Percentiles rank a stretch among this genome's conserved stretches.
These are phyloP conservation scores for Aspergillus sclerotiicarbonarius DNA, from an alignment of 495 filamentous ascomycete genomes.

Conservation along the genomic window DNA sequence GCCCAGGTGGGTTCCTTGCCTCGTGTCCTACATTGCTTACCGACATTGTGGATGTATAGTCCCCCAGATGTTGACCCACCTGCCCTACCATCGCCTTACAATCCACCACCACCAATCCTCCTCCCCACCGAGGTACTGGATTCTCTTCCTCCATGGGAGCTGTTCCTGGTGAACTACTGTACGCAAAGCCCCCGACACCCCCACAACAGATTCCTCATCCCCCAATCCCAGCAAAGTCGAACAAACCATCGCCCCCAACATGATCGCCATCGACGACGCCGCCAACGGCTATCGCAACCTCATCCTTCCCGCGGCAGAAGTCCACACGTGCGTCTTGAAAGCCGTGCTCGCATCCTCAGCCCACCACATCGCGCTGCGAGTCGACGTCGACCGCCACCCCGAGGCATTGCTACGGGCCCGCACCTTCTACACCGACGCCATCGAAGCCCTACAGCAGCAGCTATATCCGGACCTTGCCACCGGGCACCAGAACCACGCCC, in stretches of 20 bases:
- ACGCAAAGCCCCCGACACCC: too few relatives aligned
- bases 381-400: too few relatives aligned
- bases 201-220: too few relatives aligned
- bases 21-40: too few relatives aligned
- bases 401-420: not conserved
- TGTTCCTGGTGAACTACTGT: not conserved
- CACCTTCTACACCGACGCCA: conserved; percentile 8
- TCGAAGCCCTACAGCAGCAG: conserved; percentile 1
- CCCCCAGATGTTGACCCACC: too few relatives aligned
- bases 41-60: too few relatives aligned
- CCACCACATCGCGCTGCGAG: not conserved
- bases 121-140: too few relatives aligned
- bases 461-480: too few relatives aligned
- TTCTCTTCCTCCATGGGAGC: too few relatives aligned
- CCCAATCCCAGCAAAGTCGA: too few relatives aligned
- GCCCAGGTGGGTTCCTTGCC: not conserved
- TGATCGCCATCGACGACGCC: conserved; percentile 15
- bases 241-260: conserved; percentile 14
- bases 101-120: too few relatives aligned
- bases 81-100: too few relatives aligned
- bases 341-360: conserved; percentile 11
- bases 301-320: conserved; percentile 13
- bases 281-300: conserved; percentile 18
- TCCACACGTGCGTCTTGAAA: conserved; percentile 12
- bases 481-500: not conserved